Evolutionary conservation across 148 eudicot species (phyloP).

Genomic region (Selenicereus undatus): DNA sequence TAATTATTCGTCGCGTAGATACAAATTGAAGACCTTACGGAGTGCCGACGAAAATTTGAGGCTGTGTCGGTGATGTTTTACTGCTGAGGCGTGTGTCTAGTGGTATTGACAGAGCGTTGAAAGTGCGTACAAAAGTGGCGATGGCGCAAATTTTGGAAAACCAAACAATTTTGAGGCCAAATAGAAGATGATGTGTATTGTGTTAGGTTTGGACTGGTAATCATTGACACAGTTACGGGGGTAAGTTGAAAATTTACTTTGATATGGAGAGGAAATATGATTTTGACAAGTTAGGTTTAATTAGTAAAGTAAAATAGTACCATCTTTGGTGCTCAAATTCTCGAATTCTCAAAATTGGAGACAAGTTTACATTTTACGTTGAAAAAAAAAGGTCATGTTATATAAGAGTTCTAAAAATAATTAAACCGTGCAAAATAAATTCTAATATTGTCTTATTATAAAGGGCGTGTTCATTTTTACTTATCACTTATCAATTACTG

Average conservation of each 20-base stretch:
- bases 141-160: background rate
- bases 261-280: background rate
- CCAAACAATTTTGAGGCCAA: background rate
- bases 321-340: too few relatives aligned
- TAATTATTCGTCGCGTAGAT: background rate
- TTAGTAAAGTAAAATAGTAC: too few relatives aligned
- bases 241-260: background rate
- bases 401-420: too few relatives aligned
- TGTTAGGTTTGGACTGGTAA: background rate
- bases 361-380: too few relatives aligned
- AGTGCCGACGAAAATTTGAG: background rate
- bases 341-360: too few relatives aligned
- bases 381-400: too few relatives aligned
- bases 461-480: too few relatives aligned
- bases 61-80: slow-evolving; percentile 1
- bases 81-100: background rate
- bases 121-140: background rate
- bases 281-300: too few relatives aligned
- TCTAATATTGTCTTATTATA: too few relatives aligned
- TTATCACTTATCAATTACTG: too few relatives aligned
- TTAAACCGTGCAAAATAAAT: too few relatives aligned
- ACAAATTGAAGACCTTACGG: background rate
- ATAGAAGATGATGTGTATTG: background rate
- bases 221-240: background rate
- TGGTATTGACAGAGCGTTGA: background rate